Conservation (phyloP, 805 yeast genomes). For the Ogataea trehalophila region DNA sequence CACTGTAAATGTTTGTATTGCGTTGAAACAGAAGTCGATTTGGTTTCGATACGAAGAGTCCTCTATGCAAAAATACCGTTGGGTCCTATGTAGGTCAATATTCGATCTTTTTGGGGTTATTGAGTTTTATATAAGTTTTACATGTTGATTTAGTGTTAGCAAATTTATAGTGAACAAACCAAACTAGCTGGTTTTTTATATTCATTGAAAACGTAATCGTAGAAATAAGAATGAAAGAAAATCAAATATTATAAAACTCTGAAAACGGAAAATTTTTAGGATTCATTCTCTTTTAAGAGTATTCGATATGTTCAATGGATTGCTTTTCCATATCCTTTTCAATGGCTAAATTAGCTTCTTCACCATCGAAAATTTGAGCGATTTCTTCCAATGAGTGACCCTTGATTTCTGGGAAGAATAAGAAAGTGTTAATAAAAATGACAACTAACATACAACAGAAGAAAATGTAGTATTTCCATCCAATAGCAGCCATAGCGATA, state of each 20-base stretch:
- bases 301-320: conserved; percentile 11
- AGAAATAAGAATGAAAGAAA: no score
- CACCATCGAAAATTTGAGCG: conserved; percentile 43
- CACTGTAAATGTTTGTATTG: background rate
- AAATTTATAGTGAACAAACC: no score
- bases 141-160: no score
- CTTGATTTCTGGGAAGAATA: conserved; percentile 60
- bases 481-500: conserved; percentile 34
- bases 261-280: background rate
- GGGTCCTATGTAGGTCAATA: no score
- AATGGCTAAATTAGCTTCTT: conserved; percentile 1
- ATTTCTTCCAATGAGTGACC: conserved; percentile 58
- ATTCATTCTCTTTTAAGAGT: background rate
- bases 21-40: background rate
- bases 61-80: no score
- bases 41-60: no score
- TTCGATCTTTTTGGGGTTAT: no score
- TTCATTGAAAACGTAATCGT: no score
- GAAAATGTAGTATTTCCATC: conserved; percentile 34
- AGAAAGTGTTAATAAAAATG: conserved; percentile 20
- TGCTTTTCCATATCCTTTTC: conserved; percentile 8
- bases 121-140: no score
- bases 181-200: no score
- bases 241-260: background rate
- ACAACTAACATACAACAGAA: conserved; percentile 30